Base-by-base conservation (phyloP, 148 eudicot genomes). In the Vaccinium vitisidaea region DNA sequence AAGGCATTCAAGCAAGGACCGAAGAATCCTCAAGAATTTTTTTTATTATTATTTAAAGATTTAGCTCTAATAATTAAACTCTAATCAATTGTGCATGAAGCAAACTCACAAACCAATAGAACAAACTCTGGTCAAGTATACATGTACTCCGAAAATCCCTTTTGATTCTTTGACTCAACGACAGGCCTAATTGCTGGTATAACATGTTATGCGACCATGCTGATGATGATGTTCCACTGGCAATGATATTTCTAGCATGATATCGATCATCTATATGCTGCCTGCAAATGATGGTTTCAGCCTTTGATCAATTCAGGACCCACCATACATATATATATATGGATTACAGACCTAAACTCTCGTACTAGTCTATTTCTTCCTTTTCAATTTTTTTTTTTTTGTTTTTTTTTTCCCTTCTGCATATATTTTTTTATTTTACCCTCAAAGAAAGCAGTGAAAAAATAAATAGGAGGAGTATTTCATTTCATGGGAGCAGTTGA, bases 171-270 rank as follows among this genome's bases (percentile, higher is more conserved):
- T 23, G 70, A 63, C 30, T 13, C 70, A 27, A 61, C 67, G 67
- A 61, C 7, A 8, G 25, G 8, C 25, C 67, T n/a, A 63, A 63
- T 10, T 63, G 70, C 23, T 63, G 70, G 30, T 61, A 61, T 7
- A 39, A 39, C 23, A 16, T 1, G 49, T 12, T 46, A 67, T 32
- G 82, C 39, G 52, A n/a, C 32, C 55, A 48, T 21, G 73, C 36
- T 63, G 19, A 43, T 81, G 74, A 63, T 63, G 71, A 18, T 63
- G 81, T 53, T 54, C 81, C 63, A 78, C 6, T 21, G 81, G 58
- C 23, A 53, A 25, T 52, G 39, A 52, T 78, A 27, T 3, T 3
- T 81, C 10, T 46, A 15, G 8, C 50, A 43, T 65, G 48, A 59
- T 81, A 18, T 58, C n/a, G n/a, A 63, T n/a, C 70, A 63, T 63